These are phyloP conservation scores for Ceratobasidium sp. DNA, from an alignment of 1,284 basidiomycete species.

Conservation along the genomic window DNA sequence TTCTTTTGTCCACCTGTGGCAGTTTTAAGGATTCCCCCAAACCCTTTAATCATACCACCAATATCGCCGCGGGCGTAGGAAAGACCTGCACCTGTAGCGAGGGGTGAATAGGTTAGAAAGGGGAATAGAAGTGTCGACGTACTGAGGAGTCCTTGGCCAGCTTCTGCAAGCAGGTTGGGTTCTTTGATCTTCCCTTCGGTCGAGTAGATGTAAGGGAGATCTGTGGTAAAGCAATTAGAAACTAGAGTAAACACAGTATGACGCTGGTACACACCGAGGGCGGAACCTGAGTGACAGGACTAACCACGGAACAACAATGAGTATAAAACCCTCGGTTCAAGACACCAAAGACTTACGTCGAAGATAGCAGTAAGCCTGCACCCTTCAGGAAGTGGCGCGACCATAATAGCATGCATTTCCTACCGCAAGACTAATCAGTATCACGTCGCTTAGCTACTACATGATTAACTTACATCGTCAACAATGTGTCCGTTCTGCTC, in stretches of 20 bases:
- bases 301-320: constrained; percentile 43
- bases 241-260: neutral
- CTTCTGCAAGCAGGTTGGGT: constrained; percentile 80
- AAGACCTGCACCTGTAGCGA: constrained; percentile 61
- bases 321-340: neutral
- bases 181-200: constrained; percentile 95
- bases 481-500: constrained; percentile 74
- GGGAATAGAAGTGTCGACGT: neutral
- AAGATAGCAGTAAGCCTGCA: constrained; percentile 72
- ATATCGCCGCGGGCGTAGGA: constrained; percentile 81
- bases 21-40: constrained; percentile 50
- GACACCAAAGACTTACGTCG: constrained; percentile 37
- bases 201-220: constrained; percentile 76
- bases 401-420: constrained; percentile 70
- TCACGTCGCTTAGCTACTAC: neutral
- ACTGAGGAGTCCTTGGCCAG: constrained; percentile 73
- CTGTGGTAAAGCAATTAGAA: constrained; percentile 46
- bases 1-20: constrained; percentile 55
- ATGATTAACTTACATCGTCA: constrained; percentile 70
- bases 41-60: constrained; percentile 64
- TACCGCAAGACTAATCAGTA: constrained; percentile 20
- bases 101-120: neutral
- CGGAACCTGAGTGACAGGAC: constrained; percentile 75
- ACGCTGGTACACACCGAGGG: constrained; percentile 60
- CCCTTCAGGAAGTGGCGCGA: constrained; percentile 76